Base-by-base conservation (phyloP, 2,329 filamentous ascomycete genomes). In the Aspergillus terreus region DNA sequence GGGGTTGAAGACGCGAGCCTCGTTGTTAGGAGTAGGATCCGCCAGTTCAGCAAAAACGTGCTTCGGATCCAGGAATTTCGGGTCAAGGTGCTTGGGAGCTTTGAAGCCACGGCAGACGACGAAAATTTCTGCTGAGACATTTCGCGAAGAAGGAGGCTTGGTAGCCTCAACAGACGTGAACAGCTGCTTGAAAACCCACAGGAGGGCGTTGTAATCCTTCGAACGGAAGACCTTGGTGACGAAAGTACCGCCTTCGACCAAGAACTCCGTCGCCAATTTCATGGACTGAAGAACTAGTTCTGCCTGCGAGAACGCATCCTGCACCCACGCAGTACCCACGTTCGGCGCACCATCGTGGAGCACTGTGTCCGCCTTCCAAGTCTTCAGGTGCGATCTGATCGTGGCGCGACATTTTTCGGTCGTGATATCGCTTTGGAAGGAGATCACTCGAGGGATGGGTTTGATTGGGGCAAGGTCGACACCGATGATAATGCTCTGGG, bases 121-220 rank as follows among this genome's bases (percentile, higher is more conserved):
- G 77, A 99, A 99, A 38, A 97, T 97, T 78, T 99, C 94, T 59
- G 94, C 94, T 6, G 91, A 96, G 47, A 99, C 92, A 65, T 95
- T 96, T 77, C 94, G 82, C 7, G 90, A 96, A 0, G 91, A 95
- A 0, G 94, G 94, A 3, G 94, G 94, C 72, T 99, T 99, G 4
- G 94, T 99, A 45, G 95, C 92, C 69, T 99, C 92, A 57, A 99
- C 94, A 60, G 94, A 95, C 44, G 82, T 81, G 76, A 99, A 99
- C 1, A 99, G 80, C 71, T 99, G 94, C 69, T 96, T 96, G 77
- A 97, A 91, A 32, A 97, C 92, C 94, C 94, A 99, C 45, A 97
- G 81, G 43, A 99, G 75, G 52, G 90, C 86, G 69, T 96, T 96
- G 77, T 96, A 97, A 69, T 99, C 92, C 69, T 96, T 97, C 32